Evolutionary conservation across 2,329 filamentous ascomycete species (phyloP).

Genomic region (Colletotrichum musae): DNA sequence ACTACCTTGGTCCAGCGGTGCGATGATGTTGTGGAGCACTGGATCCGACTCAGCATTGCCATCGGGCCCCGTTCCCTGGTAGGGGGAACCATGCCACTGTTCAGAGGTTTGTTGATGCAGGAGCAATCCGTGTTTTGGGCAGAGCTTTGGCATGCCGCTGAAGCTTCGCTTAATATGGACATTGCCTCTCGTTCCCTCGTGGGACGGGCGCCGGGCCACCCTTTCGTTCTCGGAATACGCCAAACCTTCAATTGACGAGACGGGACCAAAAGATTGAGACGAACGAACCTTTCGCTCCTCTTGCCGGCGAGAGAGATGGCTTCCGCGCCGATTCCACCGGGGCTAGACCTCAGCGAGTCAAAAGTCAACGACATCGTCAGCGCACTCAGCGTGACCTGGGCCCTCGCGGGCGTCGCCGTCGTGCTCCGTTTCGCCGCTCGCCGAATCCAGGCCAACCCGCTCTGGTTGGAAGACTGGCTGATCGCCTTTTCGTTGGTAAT

Average conservation of each 20-base stretch:
- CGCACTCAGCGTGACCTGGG: conserved; percentile 39
- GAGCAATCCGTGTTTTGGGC: no score
- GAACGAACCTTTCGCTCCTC: not conserved
- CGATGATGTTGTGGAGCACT: no score
- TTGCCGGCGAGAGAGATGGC: not conserved
- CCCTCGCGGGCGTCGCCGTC: conserved; percentile 40
- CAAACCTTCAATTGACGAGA: not conserved
- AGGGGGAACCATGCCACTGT: no score
- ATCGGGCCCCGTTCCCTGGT: no score
- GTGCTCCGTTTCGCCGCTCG: conserved; percentile 43
- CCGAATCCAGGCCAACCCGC: conserved; percentile 37
- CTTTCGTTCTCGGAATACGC: no score
- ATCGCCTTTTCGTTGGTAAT: conserved; percentile 45
- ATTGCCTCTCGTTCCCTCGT: no score
- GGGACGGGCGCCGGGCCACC: no score
- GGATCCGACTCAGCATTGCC: no score
- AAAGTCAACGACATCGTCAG: conserved; percentile 41
- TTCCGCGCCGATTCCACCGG: not conserved
- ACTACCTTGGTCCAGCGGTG: no score
- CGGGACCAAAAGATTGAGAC: not conserved
- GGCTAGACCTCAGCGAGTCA: conserved; percentile 43
- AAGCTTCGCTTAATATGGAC: no score
- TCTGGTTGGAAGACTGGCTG: conserved; percentile 47
- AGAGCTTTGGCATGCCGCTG: no score
- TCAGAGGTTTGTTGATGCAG: no score